Conservation (phyloP, 1,284 basidiomycete species). For the Ceratobasidium sp. region DNA sequence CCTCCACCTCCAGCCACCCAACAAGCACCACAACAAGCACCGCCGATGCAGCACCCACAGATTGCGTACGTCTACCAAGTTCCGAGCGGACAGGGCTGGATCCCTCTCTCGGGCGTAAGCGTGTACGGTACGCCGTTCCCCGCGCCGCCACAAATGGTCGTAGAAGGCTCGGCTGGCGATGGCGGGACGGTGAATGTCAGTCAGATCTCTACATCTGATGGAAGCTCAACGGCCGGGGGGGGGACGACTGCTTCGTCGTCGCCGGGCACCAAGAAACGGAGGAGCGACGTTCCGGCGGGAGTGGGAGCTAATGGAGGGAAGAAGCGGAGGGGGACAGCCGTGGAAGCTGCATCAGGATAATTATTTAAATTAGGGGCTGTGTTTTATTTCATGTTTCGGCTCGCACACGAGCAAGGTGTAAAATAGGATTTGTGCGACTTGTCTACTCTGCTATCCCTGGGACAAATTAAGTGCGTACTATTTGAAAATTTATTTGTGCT, state of each 20-base stretch:
- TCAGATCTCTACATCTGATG: neutral
- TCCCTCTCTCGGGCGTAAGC: conserved; percentile 17
- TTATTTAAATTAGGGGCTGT: neutral
- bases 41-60: conserved; percentile 17
- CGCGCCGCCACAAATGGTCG: conserved; percentile 24
- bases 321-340: neutral
- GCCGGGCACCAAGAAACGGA: neutral
- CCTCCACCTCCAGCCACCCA: neutral
- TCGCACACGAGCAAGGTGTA: too few species aligned
- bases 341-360: neutral
- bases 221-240: neutral
- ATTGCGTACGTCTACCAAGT: conserved; percentile 37
- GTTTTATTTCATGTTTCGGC: too few species aligned
- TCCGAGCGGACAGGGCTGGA: conserved; percentile 22
- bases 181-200: conserved; percentile 3
- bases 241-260: neutral
- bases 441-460: too few species aligned
- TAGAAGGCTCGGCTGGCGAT: neutral
- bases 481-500: too few species aligned
- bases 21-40: conserved; percentile 6
- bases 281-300: neutral
- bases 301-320: neutral
- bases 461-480: too few species aligned
- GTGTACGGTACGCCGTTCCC: conserved; percentile 23
- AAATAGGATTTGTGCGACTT: too few species aligned